Conservation (phyloP, 176 grass and related monocot genomes). For the Thalia dealbata region DNA sequence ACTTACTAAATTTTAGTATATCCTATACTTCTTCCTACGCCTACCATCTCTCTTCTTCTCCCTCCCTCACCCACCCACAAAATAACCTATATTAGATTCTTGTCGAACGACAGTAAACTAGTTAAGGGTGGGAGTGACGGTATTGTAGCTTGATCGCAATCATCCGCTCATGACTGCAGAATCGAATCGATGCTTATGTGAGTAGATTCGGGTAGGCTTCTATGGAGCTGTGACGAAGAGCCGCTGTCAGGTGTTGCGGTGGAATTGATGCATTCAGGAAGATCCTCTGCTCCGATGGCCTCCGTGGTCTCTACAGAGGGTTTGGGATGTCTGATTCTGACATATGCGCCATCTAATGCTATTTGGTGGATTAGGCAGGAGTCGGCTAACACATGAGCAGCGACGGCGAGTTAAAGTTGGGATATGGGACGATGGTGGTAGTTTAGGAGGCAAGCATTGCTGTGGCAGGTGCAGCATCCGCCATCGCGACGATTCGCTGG, state of each 20-base stretch:
- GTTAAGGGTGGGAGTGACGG: too few relatives aligned
- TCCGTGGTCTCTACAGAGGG: slow-evolving; percentile 73
- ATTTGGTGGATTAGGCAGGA: slow-evolving; percentile 82
- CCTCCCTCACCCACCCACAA: too few relatives aligned
- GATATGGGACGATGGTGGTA: slow-evolving; percentile 37
- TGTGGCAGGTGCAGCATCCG: slow-evolving; percentile 48
- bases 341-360: slow-evolving; percentile 92
- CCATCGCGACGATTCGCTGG: slow-evolving; percentile 85
- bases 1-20: too few relatives aligned
- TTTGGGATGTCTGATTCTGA: slow-evolving; percentile 94
- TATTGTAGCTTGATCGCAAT: too few relatives aligned
- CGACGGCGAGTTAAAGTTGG: slow-evolving; percentile 14
- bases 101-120: too few relatives aligned
- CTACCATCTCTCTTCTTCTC: too few relatives aligned
- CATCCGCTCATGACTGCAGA: too few relatives aligned
- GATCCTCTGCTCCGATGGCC: slow-evolving; percentile 60
- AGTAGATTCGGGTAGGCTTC: background rate
- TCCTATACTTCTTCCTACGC: too few relatives aligned
- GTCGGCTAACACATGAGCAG: slow-evolving; percentile 31
- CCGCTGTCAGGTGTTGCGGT: slow-evolving; percentile 38
- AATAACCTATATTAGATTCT: too few relatives aligned
- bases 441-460: slow-evolving; percentile 84
- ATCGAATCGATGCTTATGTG: too few relatives aligned
- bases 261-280: slow-evolving; percentile 62
- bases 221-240: background rate